Evolutionary conservation across 345 rosid genomes (phyloP), one percentile per base, ranked within the genome.

Genomic region (Hibiscus syriacus): DNA sequence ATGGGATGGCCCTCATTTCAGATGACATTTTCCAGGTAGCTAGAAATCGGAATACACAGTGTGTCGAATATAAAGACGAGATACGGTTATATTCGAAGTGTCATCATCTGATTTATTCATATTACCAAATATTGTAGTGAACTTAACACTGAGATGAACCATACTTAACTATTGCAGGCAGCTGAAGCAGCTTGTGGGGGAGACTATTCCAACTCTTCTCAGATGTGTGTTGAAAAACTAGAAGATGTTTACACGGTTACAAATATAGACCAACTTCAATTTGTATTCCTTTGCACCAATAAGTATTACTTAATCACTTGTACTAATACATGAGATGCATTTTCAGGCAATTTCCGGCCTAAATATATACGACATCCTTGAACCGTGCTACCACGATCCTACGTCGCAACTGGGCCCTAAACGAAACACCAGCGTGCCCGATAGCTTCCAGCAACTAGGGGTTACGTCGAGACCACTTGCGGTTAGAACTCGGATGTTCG

Each of bases 1-100:
- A n/a, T n/a, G n/a, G 84, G 46, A 83, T 83, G 87, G 78, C 72
- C 55, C 82, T 83, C 10, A 83, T 83, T 46, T 83, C 87, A 0
- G 78, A 82, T 46, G 74, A 73, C 19, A 73, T 84, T 23, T 79
- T 55, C 22, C 67, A 78, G 75, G 86, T 82, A 5, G 34, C 2
- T 30, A 5, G 3, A 30, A 30, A 30, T 30, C 2, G 1, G 19
- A 39, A 39, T 9, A 39, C 9, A 39, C n/a, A n/a, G n/a, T n/a
- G n/a, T n/a, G n/a, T n/a, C n/a, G n/a, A n/a, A n/a, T n/a, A n/a
- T n/a, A n/a, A n/a, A n/a, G n/a, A n/a, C n/a, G n/a, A n/a, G n/a
- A n/a, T n/a, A n/a, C n/a, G n/a, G n/a, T n/a, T n/a, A n/a, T n/a
- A n/a, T n/a, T n/a, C n/a, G n/a, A n/a, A n/a, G n/a, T n/a, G n/a